Conservation (phyloP, 805 yeast species). For the Cyberlindnera euphorbiae region DNA sequence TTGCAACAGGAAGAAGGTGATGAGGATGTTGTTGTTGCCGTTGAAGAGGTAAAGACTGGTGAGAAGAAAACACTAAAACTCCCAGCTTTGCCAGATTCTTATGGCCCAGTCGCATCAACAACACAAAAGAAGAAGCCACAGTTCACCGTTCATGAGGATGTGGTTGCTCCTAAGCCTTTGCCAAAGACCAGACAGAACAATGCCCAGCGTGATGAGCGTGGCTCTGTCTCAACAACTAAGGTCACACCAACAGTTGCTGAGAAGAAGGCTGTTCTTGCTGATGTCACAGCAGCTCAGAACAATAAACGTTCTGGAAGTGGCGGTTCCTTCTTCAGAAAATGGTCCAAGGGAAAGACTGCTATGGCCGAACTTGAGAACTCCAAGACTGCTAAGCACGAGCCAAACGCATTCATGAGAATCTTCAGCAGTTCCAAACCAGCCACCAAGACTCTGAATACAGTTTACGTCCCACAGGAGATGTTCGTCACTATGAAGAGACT, state of each 20-base stretch:
- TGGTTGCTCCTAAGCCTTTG: neutral
- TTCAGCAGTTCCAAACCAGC: constrained; percentile 22
- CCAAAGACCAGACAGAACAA: constrained; percentile 3
- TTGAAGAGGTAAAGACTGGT: constrained; percentile 3
- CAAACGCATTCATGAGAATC: constrained; percentile 29
- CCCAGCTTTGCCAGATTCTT: constrained; percentile 24
- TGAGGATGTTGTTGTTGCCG: constrained; percentile 8
- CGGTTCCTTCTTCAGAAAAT: constrained; percentile 26
- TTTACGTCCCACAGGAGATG: constrained; percentile 45
- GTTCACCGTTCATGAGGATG: constrained; percentile 9
- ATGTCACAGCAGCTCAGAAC: constrained; percentile 4
- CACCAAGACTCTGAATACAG: constrained; percentile 27
- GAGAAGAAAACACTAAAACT: constrained; percentile 12
- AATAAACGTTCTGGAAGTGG: constrained; percentile 22
- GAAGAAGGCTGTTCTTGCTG: neutral
- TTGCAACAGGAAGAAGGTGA: constrained; percentile 5
- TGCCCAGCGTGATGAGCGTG: constrained; percentile 11
- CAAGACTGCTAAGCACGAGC: constrained; percentile 12
- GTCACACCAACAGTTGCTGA: constrained; percentile 2
- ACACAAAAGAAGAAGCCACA: constrained; percentile 10
- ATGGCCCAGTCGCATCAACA: constrained; percentile 5
- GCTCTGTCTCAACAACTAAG: constrained; percentile 15
- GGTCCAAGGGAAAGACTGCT: constrained; percentile 23
- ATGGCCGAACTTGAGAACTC: constrained; percentile 16
- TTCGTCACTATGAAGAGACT: constrained; percentile 59